phyloP scores from a whole-genome alignment of 148 eudicot genomes.

The Vaccinium myrtillus region DNA sequence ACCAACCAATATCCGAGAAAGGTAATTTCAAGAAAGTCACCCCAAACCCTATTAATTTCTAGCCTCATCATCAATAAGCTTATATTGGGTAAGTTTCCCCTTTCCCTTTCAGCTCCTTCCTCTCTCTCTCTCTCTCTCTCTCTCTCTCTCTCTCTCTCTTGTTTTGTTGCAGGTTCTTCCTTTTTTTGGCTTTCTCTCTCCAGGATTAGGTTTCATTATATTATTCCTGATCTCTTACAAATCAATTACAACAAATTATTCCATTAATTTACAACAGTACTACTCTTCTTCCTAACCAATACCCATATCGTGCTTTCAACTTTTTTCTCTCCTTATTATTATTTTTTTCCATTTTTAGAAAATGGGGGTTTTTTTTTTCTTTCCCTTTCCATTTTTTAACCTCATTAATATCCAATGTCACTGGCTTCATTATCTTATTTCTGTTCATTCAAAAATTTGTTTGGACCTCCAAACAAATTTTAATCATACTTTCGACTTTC shows the following conservation, averaged over 20 bases:
- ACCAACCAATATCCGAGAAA: background rate
- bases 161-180: background rate
- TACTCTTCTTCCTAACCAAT: background rate
- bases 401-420: background rate
- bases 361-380: background rate
- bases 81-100: constrained; percentile 1
- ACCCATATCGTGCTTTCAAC: background rate
- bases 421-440: no score
- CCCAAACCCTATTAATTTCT: background rate
- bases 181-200: constrained; percentile 11
- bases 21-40: background rate
- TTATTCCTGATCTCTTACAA: background rate
- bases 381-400: background rate
- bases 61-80: constrained; percentile 4
- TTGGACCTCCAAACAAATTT: background rate
- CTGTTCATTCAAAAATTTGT: background rate
- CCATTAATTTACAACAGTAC: background rate
- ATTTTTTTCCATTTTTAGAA: background rate
- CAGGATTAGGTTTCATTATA: constrained; percentile 1
- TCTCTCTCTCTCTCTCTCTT: background rate
- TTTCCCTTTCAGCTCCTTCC: background rate
- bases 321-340: background rate
- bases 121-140: background rate
- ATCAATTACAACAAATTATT: background rate
- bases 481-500: background rate